Percentiles rank a stretch among this genome's conserved stretches.
phyloP scores from a whole-genome alignment of 805 yeast genomes.

The Yarrowia porcina region DNA sequence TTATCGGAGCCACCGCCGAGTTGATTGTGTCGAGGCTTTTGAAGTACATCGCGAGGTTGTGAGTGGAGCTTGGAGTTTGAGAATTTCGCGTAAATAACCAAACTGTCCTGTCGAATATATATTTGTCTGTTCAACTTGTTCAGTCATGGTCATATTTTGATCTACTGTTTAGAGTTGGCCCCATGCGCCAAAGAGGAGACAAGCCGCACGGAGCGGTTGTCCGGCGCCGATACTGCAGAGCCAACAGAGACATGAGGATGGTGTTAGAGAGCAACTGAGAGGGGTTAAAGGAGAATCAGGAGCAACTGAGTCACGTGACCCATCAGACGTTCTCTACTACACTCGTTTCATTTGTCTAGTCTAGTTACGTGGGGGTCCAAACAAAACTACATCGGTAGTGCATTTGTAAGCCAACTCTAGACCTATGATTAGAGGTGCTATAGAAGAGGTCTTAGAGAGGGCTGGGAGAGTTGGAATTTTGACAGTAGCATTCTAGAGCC shows the following conservation, averaged over 20 bases:
- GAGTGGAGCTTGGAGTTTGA: neutral
- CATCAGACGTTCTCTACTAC: no score
- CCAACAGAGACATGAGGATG: neutral
- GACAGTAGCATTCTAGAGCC: no score
- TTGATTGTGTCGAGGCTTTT: neutral
- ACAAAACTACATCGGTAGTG: no score
- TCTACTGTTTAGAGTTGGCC: neutral
- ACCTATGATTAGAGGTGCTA: no score
- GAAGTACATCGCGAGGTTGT: neutral
- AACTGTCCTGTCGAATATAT: neutral
- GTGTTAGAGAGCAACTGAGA: neutral
- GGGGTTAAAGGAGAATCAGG: no score
- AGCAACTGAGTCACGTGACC: no score
- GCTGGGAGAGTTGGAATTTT: no score
- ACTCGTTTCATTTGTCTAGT: no score
- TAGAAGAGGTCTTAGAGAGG: no score
- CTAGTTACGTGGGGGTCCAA: no score
- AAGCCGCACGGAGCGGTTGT: slow-evolving; percentile 12
- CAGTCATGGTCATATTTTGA: neutral
- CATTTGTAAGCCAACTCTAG: neutral
- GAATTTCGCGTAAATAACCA: no score
- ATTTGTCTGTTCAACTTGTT: no score
- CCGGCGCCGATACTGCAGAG: slow-evolving; percentile 4
- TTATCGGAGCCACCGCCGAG: neutral
- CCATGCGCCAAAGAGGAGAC: neutral